These are phyloP conservation scores for Barbarea vulgaris DNA, from an alignment of 345 rosid genomes.

Conservation along the genomic window DNA sequence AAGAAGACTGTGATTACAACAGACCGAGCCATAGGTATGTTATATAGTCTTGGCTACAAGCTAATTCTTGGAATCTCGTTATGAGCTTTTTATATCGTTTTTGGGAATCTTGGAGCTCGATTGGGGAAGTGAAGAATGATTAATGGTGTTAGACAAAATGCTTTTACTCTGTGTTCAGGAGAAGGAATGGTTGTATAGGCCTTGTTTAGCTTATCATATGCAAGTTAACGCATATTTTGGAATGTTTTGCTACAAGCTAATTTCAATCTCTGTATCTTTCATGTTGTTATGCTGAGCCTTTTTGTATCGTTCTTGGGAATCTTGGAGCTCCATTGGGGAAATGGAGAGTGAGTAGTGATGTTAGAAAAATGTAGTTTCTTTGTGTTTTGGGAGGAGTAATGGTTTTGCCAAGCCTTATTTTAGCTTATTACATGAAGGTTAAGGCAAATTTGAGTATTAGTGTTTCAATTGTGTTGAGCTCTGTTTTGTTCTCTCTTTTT, in stretches of 20 bases:
- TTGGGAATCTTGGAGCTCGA: background rate
- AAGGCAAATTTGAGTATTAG: background rate
- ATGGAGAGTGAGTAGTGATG: background rate
- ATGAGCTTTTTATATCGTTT: background rate
- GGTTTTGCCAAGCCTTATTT: background rate
- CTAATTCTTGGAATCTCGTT: background rate
- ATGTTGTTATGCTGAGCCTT: background rate
- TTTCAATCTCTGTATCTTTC: background rate
- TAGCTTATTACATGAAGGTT: conserved; percentile 11
- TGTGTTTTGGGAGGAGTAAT: too few species aligned
- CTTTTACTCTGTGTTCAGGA: background rate
- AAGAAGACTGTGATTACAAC: conserved; percentile 49
- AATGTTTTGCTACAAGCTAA: background rate
- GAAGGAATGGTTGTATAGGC: background rate
- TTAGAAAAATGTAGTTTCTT: background rate
- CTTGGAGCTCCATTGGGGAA: background rate
- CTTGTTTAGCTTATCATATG: conserved; percentile 6
- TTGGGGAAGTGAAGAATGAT: background rate
- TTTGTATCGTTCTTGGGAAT: background rate
- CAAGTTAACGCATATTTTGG: background rate
- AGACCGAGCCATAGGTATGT: conserved; percentile 63
- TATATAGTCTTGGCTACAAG: too few species aligned
- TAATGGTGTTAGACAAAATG: background rate
- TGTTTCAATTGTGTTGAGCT: background rate
- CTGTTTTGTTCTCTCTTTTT: conserved; percentile 5